phyloP scores from a whole-genome alignment of 106 monocot genomes.

The Dendrobium catenatum region DNA sequence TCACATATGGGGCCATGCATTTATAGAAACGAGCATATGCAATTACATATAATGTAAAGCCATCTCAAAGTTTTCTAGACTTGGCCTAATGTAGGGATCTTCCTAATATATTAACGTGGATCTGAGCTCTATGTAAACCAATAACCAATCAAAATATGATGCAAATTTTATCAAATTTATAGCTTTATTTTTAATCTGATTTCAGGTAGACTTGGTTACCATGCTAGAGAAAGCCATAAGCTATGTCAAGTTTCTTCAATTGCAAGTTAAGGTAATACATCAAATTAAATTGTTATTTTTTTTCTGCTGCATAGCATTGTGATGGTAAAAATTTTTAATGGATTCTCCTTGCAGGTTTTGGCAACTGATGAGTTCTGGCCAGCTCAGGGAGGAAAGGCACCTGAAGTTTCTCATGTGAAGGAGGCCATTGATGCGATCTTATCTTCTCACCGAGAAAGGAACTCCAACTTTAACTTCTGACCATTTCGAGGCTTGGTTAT shows the following conservation, averaged over 20 bases:
- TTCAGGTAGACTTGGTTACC: slow-evolving; percentile 91
- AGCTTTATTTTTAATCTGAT: neutral
- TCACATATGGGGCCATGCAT: too few relatives aligned
- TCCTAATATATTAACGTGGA: neutral
- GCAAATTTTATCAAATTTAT: neutral
- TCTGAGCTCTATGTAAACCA: neutral
- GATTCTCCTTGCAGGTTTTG: slow-evolving; percentile 41
- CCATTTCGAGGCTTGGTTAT: too few relatives aligned
- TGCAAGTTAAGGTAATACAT: slow-evolving; percentile 48
- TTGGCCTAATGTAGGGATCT: neutral
- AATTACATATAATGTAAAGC: neutral
- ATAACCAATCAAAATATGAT: neutral
- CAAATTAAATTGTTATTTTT: too few relatives aligned
- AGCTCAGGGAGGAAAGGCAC: slow-evolving; percentile 73
- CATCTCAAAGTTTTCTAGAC: neutral
- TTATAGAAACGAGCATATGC: too few relatives aligned
- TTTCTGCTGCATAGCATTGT: too few relatives aligned
- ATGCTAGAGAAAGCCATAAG: slow-evolving; percentile 95
- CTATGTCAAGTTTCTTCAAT: slow-evolving; percentile 95
- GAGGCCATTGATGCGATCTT: slow-evolving; percentile 84
- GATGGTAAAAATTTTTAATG: too few relatives aligned
- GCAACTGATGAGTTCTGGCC: slow-evolving; percentile 96
- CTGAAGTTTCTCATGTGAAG: slow-evolving; percentile 79
- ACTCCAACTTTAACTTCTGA: too few relatives aligned
- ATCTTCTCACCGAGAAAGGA: slow-evolving; percentile 31